phyloP scores from a whole-genome alignment of 179 eudicot genomes.

The Beta lomatogona region DNA sequence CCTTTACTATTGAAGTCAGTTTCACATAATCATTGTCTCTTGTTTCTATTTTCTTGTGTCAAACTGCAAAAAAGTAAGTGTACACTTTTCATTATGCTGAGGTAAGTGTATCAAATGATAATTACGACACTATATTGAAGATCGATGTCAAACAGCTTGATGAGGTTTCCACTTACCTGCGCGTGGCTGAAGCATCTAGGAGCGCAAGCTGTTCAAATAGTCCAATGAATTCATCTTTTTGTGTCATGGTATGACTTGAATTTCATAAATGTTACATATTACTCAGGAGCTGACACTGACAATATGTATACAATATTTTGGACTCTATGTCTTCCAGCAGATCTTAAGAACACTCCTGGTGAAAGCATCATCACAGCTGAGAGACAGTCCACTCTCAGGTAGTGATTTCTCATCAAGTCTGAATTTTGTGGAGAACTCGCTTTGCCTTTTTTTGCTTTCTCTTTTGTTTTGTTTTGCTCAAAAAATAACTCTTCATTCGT shows the following conservation, averaged over 20 bases:
- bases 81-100: constrained; percentile 28
- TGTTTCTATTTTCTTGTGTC: no score
- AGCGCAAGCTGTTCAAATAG: constrained; percentile 28
- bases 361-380: constrained; percentile 65
- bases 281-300: neutral
- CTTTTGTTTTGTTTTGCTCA: neutral
- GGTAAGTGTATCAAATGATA: constrained; percentile 53
- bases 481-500: neutral
- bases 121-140: constrained; percentile 55
- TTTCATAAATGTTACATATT: neutral
- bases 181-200: constrained; percentile 26
- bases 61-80: no score
- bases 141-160: constrained; percentile 32
- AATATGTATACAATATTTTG: neutral
- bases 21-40: no score
- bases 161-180: constrained; percentile 29
- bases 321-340: constrained; percentile 80
- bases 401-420: no score
- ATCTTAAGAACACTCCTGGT: constrained; percentile 84
- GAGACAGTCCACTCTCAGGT: constrained; percentile 55
- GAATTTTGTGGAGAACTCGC: no score
- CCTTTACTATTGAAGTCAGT: no score
- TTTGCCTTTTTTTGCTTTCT: no score
- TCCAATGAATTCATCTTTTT: constrained; percentile 39
- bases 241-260: constrained; percentile 53